phyloP scores from a whole-genome alignment of 1,284 basidiomycete species.

The Amylostereum areolatum region DNA sequence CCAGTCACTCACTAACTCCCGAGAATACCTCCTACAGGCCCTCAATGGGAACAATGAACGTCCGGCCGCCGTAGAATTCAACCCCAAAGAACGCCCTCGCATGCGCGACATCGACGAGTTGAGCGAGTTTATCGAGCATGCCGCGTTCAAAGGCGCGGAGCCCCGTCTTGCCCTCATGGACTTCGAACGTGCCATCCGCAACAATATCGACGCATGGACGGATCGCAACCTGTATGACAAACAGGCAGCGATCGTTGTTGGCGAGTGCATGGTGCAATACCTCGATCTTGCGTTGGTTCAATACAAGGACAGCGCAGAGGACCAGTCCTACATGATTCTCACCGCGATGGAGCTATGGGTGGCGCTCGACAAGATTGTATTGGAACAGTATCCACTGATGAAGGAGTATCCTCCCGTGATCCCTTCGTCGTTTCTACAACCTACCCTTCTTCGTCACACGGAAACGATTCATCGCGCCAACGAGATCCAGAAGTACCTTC shows the following conservation, averaged over 20 bases:
- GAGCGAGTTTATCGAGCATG: too few relatives aligned
- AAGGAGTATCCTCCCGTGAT: constrained; percentile 40
- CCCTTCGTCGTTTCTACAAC: constrained; percentile 25
- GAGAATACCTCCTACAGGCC: too few relatives aligned
- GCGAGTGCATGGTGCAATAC: constrained; percentile 23
- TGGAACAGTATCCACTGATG: constrained; percentile 28
- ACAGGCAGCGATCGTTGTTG: constrained; percentile 11
- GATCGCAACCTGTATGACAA: neutral
- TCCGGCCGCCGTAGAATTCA: too few relatives aligned
- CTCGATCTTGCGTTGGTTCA: constrained; percentile 15
- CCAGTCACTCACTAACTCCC: too few relatives aligned
- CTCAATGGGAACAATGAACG: too few relatives aligned
- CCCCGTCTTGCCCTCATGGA: neutral
- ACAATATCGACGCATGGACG: constrained; percentile 25
- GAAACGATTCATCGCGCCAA: constrained; percentile 21
- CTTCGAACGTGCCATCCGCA: constrained; percentile 25
- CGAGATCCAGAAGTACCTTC: constrained; percentile 24
- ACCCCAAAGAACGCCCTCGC: too few relatives aligned
- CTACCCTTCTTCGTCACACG: constrained; percentile 30
- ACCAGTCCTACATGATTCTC: constrained; percentile 36
- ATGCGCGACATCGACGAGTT: too few relatives aligned
- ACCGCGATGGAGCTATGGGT: constrained; percentile 39
- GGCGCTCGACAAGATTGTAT: constrained; percentile 32
- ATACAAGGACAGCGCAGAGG: constrained; percentile 28
- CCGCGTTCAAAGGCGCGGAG: too few relatives aligned